phyloP scores from a whole-genome alignment of 192 early-diverging fungal species.

The Podila verticillata region DNA sequence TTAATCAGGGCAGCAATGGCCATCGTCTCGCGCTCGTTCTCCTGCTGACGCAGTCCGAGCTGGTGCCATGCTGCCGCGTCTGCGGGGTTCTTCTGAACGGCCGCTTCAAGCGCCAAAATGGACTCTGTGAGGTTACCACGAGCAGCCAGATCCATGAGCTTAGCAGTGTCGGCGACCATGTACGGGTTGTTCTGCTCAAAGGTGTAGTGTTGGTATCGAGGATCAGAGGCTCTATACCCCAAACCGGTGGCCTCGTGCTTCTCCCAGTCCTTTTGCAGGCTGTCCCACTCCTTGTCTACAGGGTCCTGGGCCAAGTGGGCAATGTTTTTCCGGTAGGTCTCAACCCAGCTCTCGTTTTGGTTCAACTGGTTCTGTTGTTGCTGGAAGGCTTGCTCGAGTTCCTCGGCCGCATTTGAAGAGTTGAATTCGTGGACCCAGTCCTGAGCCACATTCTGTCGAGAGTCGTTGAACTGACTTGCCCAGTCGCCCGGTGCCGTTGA shows the following conservation, averaged over 20 bases:
- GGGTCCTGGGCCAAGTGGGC: conserved; percentile 68
- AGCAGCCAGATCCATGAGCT: conserved; percentile 59
- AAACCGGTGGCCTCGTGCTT: conserved; percentile 46
- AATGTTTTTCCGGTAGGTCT: conserved; percentile 75
- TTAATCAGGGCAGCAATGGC: conserved; percentile 92
- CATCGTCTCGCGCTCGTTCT: conserved; percentile 93
- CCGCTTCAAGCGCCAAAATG: conserved; percentile 92
- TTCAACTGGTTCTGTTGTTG: conserved; percentile 60
- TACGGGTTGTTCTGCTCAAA: conserved; percentile 85
- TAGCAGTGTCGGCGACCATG: conserved; percentile 56
- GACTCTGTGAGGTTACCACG: conserved; percentile 82
- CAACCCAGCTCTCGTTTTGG: conserved; percentile 73
- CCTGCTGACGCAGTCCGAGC: conserved; percentile 92
- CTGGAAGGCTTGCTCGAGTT: conserved; percentile 58
- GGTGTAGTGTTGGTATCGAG: conserved; percentile 73
- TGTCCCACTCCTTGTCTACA: conserved; percentile 75
- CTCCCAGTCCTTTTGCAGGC: conserved; percentile 79
- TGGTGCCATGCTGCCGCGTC: conserved; percentile 87
- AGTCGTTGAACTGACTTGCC: conserved; percentile 53
- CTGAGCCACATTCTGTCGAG: conserved; percentile 15
- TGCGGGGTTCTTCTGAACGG: conserved; percentile 78
- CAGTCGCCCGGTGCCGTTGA: conserved; percentile 47
- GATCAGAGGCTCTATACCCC: conserved; percentile 63
- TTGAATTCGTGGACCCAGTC: conserved; percentile 61
- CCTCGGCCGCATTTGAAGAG: conserved; percentile 50